A percentile compares a stretch with the other conserved stretches of the same genome.
Evolutionary conservation across 495 filamentous ascomycete genomes (phyloP).

Genomic region (Neurospora hispaniola): DNA sequence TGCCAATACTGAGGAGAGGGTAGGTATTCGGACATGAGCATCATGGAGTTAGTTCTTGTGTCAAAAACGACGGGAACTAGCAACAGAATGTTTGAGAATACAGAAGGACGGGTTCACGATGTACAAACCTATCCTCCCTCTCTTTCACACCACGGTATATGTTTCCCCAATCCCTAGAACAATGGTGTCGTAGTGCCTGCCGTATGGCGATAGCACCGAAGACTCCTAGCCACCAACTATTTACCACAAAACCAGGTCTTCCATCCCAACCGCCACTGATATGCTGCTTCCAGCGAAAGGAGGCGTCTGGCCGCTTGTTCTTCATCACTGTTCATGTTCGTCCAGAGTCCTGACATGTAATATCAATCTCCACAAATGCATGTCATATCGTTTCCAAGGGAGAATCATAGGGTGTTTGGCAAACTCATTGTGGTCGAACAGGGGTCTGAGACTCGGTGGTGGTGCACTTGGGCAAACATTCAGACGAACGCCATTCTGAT

Average conservation of each 20-base stretch:
- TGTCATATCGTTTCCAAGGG: not conserved
- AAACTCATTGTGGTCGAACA: not conserved
- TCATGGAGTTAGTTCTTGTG: not conserved
- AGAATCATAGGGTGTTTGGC: not conserved
- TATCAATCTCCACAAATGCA: not conserved
- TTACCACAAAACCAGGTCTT: too few relatives aligned
- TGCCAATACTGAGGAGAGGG: not conserved
- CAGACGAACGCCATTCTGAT: not conserved
- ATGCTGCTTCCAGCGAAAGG: not conserved
- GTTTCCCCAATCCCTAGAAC: not conserved
- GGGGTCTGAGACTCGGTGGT: not conserved
- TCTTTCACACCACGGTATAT: not conserved
- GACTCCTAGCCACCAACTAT: not conserved
- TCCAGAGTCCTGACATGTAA: not conserved
- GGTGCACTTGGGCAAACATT: not conserved
- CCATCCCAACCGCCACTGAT: not conserved
- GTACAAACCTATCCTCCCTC: not conserved
- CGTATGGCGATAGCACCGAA: not conserved
- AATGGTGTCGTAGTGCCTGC: not conserved
- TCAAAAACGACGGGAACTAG: not conserved
- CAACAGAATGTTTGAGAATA: not conserved
- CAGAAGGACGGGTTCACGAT: not conserved
- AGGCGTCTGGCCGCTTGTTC: not conserved
- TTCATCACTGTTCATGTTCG: not conserved
- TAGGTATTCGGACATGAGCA: not conserved